These are phyloP conservation scores for Wickerhamomyces sp. DNA, from an alignment of 1,139 yeast species.

Conservation along the genomic window DNA sequence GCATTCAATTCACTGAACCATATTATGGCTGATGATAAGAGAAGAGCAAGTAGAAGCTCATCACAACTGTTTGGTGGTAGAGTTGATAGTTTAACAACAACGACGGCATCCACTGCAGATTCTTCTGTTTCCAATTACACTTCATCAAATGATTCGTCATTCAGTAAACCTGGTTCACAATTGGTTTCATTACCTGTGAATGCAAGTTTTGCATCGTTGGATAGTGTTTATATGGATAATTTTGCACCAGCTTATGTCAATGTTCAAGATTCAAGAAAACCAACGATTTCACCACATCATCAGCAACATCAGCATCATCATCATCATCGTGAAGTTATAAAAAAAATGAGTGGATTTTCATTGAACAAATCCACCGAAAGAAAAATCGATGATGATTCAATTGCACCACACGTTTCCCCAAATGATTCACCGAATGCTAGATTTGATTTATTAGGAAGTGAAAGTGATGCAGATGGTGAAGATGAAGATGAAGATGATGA, in stretches of 20 bases:
- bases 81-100: conserved; percentile 4
- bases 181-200: conserved; percentile 47
- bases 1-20: conserved; percentile 47
- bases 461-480: conserved; percentile 7
- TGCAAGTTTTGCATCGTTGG: conserved; percentile 74
- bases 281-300: too few species aligned
- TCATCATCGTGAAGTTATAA: conserved; percentile 2
- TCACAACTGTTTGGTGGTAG: conserved; percentile 1
- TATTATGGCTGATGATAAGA: conserved; percentile 41
- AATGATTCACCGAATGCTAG: conserved; percentile 10
- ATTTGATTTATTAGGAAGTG: conserved; percentile 5
- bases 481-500: conserved; percentile 15
- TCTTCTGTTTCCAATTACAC: conserved; percentile 6
- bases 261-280: conserved; percentile 16
- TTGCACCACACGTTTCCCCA: conserved; percentile 18
- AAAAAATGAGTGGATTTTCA: conserved; percentile 16
- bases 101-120: conserved; percentile 19
- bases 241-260: conserved; percentile 24
- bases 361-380: conserved; percentile 13
- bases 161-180: conserved; percentile 11
- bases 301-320: too few species aligned
- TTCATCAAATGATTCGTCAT: conserved; percentile 15
- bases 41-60: conserved; percentile 25
- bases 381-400: conserved; percentile 9
- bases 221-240: conserved; percentile 61